A percentile compares a stretch with the other conserved stretches of the same genome.
These are phyloP conservation scores for Rachicladosporium sp. DNA, from an alignment of 2,329 filamentous ascomycete genomes.

Conservation along the genomic window DNA sequence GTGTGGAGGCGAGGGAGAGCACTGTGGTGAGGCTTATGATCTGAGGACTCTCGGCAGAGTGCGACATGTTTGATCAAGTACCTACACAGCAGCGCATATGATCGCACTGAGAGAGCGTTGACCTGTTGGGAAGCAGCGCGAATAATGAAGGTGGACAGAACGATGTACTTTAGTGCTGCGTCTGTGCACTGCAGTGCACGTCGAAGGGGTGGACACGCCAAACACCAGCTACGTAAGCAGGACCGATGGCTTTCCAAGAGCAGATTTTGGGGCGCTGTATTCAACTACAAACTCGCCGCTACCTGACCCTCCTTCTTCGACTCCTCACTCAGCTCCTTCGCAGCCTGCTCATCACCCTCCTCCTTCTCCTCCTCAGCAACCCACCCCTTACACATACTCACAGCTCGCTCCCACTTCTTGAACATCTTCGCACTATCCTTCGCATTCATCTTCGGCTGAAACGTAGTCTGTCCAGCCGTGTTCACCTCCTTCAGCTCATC, in stretches of 20 bases:
- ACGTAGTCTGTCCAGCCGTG: conserved; percentile 54
- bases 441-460: conserved; percentile 52
- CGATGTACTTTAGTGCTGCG: too few relatives aligned
- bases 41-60: conserved; percentile 1
- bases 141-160: too few relatives aligned
- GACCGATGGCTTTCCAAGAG: too few relatives aligned
- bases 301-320: too few relatives aligned
- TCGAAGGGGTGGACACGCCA: too few relatives aligned
- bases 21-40: conserved; percentile 39
- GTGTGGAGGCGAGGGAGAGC: conserved; percentile 41
- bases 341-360: conserved; percentile 8
- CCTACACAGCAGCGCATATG: too few relatives aligned
- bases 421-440: conserved; percentile 51
- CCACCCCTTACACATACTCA: conserved; percentile 70
- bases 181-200: too few relatives aligned
- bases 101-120: not conserved
- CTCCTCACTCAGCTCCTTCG: conserved; percentile 2
- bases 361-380: conserved; percentile 29
- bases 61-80: too few relatives aligned
- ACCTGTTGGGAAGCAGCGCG: not conserved
- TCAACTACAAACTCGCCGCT: too few relatives aligned
- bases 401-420: conserved; percentile 61
- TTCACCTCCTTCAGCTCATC: conserved; percentile 64
- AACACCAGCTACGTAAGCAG: too few relatives aligned
- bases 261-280: too few relatives aligned